Percentiles rank a stretch among this genome's conserved stretches.
phyloP scores from a whole-genome alignment of 768 basidiomycete species.

The Leccinum variicolor region DNA sequence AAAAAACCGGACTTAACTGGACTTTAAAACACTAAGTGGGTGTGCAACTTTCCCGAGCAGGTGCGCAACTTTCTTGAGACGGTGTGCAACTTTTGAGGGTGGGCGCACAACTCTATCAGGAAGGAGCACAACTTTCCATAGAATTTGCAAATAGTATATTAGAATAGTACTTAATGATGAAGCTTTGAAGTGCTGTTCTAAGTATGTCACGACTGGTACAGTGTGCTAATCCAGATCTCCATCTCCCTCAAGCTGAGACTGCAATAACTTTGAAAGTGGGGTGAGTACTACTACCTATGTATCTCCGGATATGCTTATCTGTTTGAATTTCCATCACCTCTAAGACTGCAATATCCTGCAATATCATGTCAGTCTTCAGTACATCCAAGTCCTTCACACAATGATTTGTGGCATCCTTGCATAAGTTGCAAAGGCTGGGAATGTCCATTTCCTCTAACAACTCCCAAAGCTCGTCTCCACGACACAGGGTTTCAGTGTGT shows the following conservation, averaged over 20 bases:
- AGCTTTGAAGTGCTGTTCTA: too few species aligned
- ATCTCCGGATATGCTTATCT: background rate
- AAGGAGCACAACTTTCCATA: too few species aligned
- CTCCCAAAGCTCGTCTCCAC: background rate
- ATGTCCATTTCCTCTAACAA: background rate
- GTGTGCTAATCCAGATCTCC: too few species aligned
- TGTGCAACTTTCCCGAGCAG: too few species aligned
- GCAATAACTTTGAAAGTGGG: too few species aligned
- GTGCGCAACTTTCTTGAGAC: background rate
- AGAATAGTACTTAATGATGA: too few species aligned
- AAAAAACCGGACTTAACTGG: too few species aligned
- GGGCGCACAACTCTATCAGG: background rate
- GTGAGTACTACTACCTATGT: background rate
- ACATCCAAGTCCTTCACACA: background rate
- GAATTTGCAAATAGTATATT: too few species aligned
- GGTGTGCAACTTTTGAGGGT: background rate
- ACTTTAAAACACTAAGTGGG: too few species aligned
- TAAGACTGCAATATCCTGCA: background rate
- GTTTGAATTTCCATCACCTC: background rate
- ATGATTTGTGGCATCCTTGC: background rate
- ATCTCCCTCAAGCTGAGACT: too few species aligned
- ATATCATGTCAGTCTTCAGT: background rate
- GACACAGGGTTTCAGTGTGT: conserved; percentile 1
- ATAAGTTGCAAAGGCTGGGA: background rate
- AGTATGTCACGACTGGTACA: too few species aligned